Conservation (phyloP, 78 protist species). For the Chrysochromulina parva region DNA sequence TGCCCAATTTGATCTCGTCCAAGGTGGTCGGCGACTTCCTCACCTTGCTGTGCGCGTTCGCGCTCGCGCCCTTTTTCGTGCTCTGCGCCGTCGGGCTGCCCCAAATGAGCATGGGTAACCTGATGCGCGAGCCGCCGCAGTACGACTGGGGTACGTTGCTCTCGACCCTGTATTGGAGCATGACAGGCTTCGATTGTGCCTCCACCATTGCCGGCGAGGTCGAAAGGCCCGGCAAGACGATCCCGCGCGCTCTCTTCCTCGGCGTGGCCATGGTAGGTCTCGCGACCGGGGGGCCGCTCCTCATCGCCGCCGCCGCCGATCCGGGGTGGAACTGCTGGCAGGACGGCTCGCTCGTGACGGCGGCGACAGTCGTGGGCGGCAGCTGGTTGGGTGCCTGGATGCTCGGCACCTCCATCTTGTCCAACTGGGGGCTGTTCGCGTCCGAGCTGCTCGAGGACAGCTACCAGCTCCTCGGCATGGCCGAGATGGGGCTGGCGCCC, state of each 20-base stretch:
- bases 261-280: background rate
- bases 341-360: conserved; percentile 18
- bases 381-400: background rate
- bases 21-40: background rate
- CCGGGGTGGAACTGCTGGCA: background rate
- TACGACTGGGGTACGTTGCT: background rate
- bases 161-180: background rate
- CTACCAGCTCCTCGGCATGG: conserved; percentile 45
- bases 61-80: background rate
- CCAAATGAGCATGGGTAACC: too few species aligned
- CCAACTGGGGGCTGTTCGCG: conserved; percentile 38
- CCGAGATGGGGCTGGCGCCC: conserved; percentile 37
- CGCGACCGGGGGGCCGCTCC: background rate
- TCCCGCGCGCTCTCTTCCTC: background rate
- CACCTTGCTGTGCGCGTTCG: background rate
- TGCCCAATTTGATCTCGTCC: background rate
- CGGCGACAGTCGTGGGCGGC: conserved; percentile 17
- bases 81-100: background rate
- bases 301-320: background rate
- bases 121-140: too few species aligned
- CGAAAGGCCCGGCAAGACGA: background rate
- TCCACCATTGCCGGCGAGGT: conserved; percentile 51
- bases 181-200: conserved; percentile 33
- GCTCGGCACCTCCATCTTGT: background rate
- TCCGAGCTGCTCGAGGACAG: conserved; percentile 40